These are phyloP conservation scores for Gautieria morchelliformis DNA, from an alignment of 768 basidiomycete genomes.

Conservation along the genomic window DNA sequence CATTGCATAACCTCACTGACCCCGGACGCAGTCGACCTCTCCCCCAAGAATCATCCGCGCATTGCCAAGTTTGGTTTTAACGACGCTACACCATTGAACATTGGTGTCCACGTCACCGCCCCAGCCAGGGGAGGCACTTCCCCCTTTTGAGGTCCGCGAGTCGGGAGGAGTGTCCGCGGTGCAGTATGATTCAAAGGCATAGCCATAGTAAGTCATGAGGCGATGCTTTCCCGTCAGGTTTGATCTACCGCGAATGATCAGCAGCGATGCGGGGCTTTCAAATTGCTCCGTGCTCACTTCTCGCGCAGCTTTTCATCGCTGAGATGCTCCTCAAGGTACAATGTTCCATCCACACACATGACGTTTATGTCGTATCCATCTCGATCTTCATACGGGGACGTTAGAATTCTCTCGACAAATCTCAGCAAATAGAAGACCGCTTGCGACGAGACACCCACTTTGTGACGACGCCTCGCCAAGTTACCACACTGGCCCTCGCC, in stretches of 20 bases:
- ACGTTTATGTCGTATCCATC: slow-evolving; percentile 79
- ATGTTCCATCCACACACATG: slow-evolving; percentile 59
- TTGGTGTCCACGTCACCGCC: slow-evolving; percentile 81
- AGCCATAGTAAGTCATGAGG: slow-evolving; percentile 70
- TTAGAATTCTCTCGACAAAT: slow-evolving; percentile 51
- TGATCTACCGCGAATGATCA: slow-evolving; percentile 34
- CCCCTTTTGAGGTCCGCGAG: slow-evolving; percentile 17
- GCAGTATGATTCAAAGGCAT: slow-evolving; percentile 85
- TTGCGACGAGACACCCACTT: slow-evolving; percentile 39
- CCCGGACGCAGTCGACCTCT: slow-evolving; percentile 84
- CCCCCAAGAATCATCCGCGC: slow-evolving; percentile 72
- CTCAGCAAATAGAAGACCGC: slow-evolving; percentile 12
- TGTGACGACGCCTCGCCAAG: slow-evolving; percentile 79
- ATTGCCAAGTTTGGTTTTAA: slow-evolving; percentile 74
- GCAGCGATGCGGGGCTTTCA: too few species aligned
- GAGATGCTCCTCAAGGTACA: slow-evolving; percentile 69
- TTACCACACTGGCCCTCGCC: slow-evolving; percentile 20
- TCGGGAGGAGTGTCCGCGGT: slow-evolving; percentile 33
- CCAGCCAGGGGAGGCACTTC: slow-evolving; percentile 37
- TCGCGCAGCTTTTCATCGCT: slow-evolving; percentile 47
- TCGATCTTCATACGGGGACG: slow-evolving; percentile 71
- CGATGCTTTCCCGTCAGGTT: slow-evolving; percentile 55
- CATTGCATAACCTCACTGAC: slow-evolving; percentile 27
- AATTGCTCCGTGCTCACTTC: slow-evolving; percentile 39
- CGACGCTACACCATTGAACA: slow-evolving; percentile 84